Evolutionary conservation across 176 grass and related monocot genomes (phyloP), one percentile per base, ranked within the genome.

Genomic region (Pontederia paniculata): DNA sequence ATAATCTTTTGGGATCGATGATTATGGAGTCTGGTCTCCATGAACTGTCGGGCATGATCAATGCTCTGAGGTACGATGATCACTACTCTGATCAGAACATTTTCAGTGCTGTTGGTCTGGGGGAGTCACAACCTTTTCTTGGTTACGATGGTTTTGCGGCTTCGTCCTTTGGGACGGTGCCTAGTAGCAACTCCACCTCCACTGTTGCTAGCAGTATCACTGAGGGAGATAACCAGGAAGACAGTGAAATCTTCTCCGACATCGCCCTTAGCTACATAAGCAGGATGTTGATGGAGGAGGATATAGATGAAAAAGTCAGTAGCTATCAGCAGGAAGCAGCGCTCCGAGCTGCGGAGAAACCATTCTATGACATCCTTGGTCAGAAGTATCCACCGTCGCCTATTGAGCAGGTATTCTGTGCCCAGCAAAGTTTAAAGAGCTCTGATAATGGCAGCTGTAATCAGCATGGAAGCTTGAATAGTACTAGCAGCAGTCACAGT

Each of bases 361-460:
- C 86, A 0, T 96, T 96, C 73, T 96, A 87, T 10, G 91, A 96
- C 43, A 89, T 96, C 73, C 80, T 96, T 15, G 91, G 91, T 14
- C 86, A 96, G 79, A 96, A 90, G 70, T 89, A 83, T 17, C 91
- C 91, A 10, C 83, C 85, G 0, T 89, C 76, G 8, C 90, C 82
- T 23, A 71, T 78, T 53, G 20, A 17, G 2, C 28, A 1, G 17
- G 45, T 14, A 10, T 54, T 58, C 6, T 13, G 55, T 75, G 72
- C 65, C 75, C 74, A 48, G 4, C 44, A 50, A 15, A 16, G 15
- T 21, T 12, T 78, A 25, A 82, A 81, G 21, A 89, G 82, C 41
- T 81, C 81, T 17, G 23, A 57, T 37, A 77, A 85, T 42, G 85
- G 81, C 43, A 69, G 61, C 65, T 74, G 22, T 51, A 70, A 72